Evolutionary conservation across 1,139 yeast species (phyloP), one percentile per base, ranked within the genome.

Genomic region (Citeromyces hawaiiensis): DNA sequence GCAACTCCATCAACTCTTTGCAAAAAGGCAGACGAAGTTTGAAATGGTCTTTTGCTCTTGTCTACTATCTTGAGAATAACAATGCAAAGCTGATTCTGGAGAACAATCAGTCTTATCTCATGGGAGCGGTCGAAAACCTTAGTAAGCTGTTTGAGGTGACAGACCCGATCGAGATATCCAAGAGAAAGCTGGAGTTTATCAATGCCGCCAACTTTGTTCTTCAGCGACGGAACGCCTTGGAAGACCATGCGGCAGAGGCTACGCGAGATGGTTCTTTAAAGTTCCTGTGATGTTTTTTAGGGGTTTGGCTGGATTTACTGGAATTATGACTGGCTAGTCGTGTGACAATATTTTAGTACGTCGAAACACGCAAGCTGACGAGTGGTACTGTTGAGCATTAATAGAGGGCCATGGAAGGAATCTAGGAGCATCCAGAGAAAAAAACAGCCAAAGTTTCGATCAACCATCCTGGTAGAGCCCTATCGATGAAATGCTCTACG

Each of bases 31-130:
- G 97, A 43, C 76, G 77, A 38, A 76, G 88, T 2, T 63, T 91
- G 40, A 83, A 86, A 59, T 91, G 97, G 97, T 78, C 96, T 0
- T 88, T 85, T 58, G 87, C 88, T 4, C 72, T 86, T 54, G 80
- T 86, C 2, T 91, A 63, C 52, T 85, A 79, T 54, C 64, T 86
- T 35, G 67, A 67, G 35, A 61, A 61, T 31, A 61, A 67, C 36
- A 64, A 70, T 43, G 64, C 66, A 47, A 67, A 74, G 5, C 69
- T 70, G 39, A 70, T 86, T 11, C 76, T 86, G 50, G 94, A 86
- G 50, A 76, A 72, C 42, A 77, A 77, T 51, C 96, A 87, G 55
- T 76, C 71, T 43, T 74, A 75, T 41, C 62, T 91, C 38, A 79
- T 79, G 41, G 64, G 70, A 45, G 77, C 87, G 1, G 91, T 87